Conservation (phyloP, 2,329 filamentous ascomycete species). For the Aspergillus tanneri region DNA sequence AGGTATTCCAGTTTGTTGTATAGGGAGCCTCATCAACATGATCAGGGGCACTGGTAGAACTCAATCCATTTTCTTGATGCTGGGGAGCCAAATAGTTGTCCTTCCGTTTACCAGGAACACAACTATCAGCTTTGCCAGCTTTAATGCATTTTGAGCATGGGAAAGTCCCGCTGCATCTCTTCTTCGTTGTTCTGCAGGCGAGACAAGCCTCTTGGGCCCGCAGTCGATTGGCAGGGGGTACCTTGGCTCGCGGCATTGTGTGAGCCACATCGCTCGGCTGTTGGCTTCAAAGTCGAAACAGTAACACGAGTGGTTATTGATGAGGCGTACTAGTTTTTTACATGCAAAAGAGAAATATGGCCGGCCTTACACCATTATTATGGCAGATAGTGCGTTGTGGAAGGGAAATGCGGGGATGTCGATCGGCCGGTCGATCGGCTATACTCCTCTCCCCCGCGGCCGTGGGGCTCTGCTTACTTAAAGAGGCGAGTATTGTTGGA, state of each 20-base stretch:
- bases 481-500: too few species aligned
- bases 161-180: constrained; percentile 51
- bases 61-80: neutral
- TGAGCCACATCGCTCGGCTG: neutral
- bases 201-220: constrained; percentile 52
- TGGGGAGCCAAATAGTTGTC: neutral
- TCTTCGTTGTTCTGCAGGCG: constrained; percentile 52
- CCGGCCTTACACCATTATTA: too few species aligned
- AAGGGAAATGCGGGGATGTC: too few species aligned
- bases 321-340: too few species aligned
- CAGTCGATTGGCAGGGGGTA: constrained; percentile 50
- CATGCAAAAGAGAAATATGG: too few species aligned
- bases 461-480: too few species aligned
- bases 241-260: constrained; percentile 54
- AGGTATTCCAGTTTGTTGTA: constrained; percentile 16
- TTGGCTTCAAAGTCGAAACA: neutral
- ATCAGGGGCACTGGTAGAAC: neutral
- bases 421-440: neutral
- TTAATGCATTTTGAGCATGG: constrained; percentile 52
- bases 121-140: constrained; percentile 44
- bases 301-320: too few species aligned
- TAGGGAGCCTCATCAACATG: too few species aligned
- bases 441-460: too few species aligned
- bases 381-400: too few species aligned
- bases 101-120: constrained; percentile 21